Base-by-base conservation (phyloP, 306 rosid species). In the Adenanthera pavonina region DNA sequence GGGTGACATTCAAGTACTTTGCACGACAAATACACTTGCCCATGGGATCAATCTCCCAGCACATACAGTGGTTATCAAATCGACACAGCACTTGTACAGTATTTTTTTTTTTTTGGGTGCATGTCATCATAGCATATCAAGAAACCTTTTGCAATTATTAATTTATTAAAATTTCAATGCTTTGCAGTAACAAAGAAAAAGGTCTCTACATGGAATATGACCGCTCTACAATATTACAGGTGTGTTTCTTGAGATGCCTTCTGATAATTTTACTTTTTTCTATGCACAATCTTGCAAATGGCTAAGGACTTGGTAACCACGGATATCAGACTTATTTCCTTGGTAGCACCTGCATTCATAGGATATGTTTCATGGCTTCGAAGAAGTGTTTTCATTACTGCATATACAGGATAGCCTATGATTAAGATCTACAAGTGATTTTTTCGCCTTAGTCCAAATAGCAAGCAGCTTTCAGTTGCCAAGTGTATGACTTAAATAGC, bases 41-140 rank as follows among this genome's bases (percentile, higher is more conserved):
- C 99, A 95, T 81, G 99, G 99, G 85, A 90, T 95, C 89, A 95
- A 95, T 88, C 94, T 95, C 79, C 99, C 99, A 69, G 99, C 99
- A 16, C 99, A 95, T 87, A 95, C 99, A 77, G 99, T 95, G 73
- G 93, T 93, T 59, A 93, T 95, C 74, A 95, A 95, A 87, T 95
- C 99, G 82, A 93, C 99, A 44, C 99, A 95, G 83, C 97, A 95
- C 89, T 95, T 82, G 99, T 95, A 89, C 65, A 97, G 79, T 79
- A 44, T 44, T 41, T 33, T 76, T 46, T 79, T 53, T 76, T 64
- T 60, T 10, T 59, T 59, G 20, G 25, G 3, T 73, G 48, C 47
- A 43, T 53, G 68, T 78, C 43, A 17, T 76, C 56, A 64, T n/a
- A 33, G 53, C 53, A 80, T 40, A 60, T 80, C 61, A 30, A 53